Evolutionary conservation across 1,139 yeast species (phyloP), one percentile per base, ranked within the genome.

Genomic region (Wickerhamomyces sp.): DNA sequence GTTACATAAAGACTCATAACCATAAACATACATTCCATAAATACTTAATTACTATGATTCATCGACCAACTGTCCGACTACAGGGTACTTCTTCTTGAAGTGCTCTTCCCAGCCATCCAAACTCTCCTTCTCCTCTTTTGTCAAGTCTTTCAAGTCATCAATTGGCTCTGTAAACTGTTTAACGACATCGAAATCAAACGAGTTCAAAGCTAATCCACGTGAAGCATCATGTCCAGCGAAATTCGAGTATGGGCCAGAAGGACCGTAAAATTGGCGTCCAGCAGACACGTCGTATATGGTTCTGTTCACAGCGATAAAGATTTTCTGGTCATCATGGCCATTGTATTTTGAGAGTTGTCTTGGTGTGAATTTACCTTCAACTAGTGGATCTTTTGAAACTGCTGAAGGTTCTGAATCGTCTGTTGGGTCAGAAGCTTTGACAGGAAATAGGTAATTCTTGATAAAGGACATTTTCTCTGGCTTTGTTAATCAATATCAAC

Each of bases 211-310:
- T 46, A 92, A 73, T 0, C 98, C 98, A 49, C 98, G 70, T 3
- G 95, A 84, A 3, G 98, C 97, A 64, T 92, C 98, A 51, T 88
- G 83, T 4, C 98, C 98, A 1, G 97, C 97, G 69, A 92, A 92
- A 58, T 88, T 89, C 42, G 85, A 82, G 62, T 92, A 92, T 0
- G 97, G 96, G 0, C 97, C 97, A 18, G 94, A 89, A 4, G 98
- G 98, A 0, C 98, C 98, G 58, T 94, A 92, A 59, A 92, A 92
- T 38, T 78, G 74, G 46, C 89, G 77, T 0, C 96, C 96, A 19
- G 72, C 70, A 10, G 87, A 69, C 20, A 89, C 96, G 58, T 92
- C 96, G 58, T 76, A 92, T 5, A 92, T 96, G 33, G 75, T 80
- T 2, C 96, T 95, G 52, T 73, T 78, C 14, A 92, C 88, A 0